phyloP scores from a whole-genome alignment of 495 filamentous ascomycete species.

The Penicillium samsonianum region DNA sequence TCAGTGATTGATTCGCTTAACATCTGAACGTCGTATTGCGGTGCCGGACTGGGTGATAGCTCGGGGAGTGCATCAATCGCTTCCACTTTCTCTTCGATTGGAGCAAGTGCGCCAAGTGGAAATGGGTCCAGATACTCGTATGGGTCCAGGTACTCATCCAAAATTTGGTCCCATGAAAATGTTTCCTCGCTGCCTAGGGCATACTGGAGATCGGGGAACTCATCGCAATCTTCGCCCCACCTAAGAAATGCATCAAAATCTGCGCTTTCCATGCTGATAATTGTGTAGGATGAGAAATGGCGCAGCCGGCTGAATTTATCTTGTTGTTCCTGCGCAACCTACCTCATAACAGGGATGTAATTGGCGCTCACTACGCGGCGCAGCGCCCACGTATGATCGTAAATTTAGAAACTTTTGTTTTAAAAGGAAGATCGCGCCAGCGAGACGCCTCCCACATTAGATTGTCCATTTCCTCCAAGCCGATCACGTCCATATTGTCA shows the following conservation, averaged over 20 bases:
- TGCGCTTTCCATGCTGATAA: not conserved
- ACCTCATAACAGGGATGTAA: not conserved
- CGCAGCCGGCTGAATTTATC: not conserved
- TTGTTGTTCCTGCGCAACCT: not conserved
- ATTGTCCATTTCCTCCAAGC: constrained; percentile 7
- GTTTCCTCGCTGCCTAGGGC: not conserved
- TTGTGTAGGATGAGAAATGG: constrained; percentile 1
- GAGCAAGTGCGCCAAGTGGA: not conserved
- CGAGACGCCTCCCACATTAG: constrained; percentile 1
- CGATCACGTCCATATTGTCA: not conserved
- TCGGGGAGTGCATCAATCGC: not conserved
- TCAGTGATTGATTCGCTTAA: constrained; percentile 4
- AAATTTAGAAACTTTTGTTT: not conserved
- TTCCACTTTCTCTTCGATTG: constrained; percentile 4
- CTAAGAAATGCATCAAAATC: constrained; percentile 1
- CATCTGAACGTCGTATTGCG: not conserved
- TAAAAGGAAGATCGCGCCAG: not conserved
- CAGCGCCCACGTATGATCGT: constrained; percentile 1
- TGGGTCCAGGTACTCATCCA: not conserved
- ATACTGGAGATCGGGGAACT: constrained; percentile 3
- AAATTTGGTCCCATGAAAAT: constrained; percentile 2
- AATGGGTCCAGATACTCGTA: not conserved
- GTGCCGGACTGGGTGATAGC: not conserved
- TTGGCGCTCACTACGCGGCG: not conserved
- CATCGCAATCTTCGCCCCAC: not conserved